Percentiles rank a stretch among this genome's conserved stretches.
phyloP scores from a whole-genome alignment of 306 rosid species.

The Ceratonia siliqua region DNA sequence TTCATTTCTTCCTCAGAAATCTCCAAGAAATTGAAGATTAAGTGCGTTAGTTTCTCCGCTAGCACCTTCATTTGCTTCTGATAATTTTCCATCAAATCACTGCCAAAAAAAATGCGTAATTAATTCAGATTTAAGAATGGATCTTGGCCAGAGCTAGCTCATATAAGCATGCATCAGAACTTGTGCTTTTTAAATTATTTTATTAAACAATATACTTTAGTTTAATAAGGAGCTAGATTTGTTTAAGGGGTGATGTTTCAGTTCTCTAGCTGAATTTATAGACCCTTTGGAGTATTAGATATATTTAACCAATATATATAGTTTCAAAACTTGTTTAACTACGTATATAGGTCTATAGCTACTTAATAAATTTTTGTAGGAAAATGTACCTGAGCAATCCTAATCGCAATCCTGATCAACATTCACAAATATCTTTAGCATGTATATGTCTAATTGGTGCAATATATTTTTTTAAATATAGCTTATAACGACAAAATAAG shows the following conservation, averaged over 20 bases:
- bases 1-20: slow-evolving; percentile 27
- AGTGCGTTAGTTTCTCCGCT: slow-evolving; percentile 40
- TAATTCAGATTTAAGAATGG: neutral
- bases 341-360: too few species aligned
- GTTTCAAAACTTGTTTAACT: neutral
- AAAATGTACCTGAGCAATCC: neutral
- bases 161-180: too few species aligned
- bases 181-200: too few species aligned
- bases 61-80: slow-evolving; percentile 60
- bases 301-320: neutral
- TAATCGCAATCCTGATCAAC: neutral
- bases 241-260: too few species aligned
- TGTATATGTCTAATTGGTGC: neutral
- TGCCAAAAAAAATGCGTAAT: slow-evolving; percentile 22
- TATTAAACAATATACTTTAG: too few species aligned
- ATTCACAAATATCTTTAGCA: neutral
- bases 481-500: neutral
- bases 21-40: slow-evolving; percentile 34
- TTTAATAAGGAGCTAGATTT: too few species aligned
- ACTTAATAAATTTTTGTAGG: neutral
- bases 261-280: too few species aligned
- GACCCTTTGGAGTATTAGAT: too few species aligned
- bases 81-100: slow-evolving; percentile 55
- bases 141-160: too few species aligned
- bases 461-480: neutral